phyloP scores from a whole-genome alignment of 306 rosid species.

The Lupinus albus region DNA sequence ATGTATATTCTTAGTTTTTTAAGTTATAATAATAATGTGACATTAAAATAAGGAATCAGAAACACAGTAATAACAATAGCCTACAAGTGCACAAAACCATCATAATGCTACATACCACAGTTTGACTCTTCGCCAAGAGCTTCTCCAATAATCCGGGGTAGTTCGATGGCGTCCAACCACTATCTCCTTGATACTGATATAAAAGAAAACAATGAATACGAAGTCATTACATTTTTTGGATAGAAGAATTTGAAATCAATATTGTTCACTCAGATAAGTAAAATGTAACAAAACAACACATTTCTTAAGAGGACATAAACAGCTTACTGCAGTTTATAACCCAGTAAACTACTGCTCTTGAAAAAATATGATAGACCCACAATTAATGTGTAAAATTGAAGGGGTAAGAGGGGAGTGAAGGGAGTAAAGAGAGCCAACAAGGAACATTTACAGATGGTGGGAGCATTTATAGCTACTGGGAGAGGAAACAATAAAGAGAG shows the following conservation, averaged over 20 bases:
- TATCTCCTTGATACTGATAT: conserved; percentile 92
- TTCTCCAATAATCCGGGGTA: conserved; percentile 89
- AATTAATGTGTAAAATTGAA: no score
- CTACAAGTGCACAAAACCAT: conserved; percentile 28
- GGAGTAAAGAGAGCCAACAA: no score
- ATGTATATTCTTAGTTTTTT: neutral
- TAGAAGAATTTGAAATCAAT: neutral
- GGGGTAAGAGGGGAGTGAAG: no score
- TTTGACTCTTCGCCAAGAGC: conserved; percentile 84
- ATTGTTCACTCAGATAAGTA: neutral
- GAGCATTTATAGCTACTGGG: no score
- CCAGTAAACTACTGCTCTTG: conserved; percentile 15
- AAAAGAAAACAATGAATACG: conserved; percentile 33
- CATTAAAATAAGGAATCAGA: conserved; percentile 23
- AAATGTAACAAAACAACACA: neutral
- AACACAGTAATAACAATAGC: conserved; percentile 3
- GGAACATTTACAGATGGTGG: no score
- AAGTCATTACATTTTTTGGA: neutral
- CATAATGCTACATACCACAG: conserved; percentile 74
- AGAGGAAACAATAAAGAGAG: no score
- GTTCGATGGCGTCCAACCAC: conserved; percentile 89
- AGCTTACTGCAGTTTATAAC: neutral
- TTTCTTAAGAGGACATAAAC: no score
- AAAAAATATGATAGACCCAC: neutral
- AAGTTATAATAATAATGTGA: conserved; percentile 3